Conservation (phyloP, 768 basidiomycete species). For the Hypholoma sublateritium region DNA sequence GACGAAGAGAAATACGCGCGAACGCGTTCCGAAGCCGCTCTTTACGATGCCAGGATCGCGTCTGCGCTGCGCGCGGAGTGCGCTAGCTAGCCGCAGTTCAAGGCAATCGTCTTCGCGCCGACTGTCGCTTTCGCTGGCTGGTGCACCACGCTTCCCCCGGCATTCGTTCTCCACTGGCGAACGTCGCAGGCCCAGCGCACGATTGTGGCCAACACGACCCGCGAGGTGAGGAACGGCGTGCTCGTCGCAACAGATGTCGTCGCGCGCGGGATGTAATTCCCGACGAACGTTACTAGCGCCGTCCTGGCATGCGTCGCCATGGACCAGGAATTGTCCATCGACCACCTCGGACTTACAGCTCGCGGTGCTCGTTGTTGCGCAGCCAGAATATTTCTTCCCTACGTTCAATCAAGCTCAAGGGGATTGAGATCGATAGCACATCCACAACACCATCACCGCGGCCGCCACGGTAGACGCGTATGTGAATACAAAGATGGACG, state of each 20-base stretch:
- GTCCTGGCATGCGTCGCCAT: slow-evolving; percentile 66
- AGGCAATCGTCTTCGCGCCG: slow-evolving; percentile 65
- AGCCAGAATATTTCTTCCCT: slow-evolving; percentile 47
- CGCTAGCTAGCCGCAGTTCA: slow-evolving; percentile 26
- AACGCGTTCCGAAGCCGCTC: slow-evolving; percentile 36
- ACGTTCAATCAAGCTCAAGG: slow-evolving; percentile 36
- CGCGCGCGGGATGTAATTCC: slow-evolving; percentile 67
- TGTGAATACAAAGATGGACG: slow-evolving; percentile 50
- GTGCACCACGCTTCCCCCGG: slow-evolving; percentile 33
- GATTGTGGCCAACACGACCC: slow-evolving; percentile 16
- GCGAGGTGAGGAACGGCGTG: slow-evolving; percentile 27
- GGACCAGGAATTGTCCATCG: slow-evolving; percentile 74
- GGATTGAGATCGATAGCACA: slow-evolving; percentile 35
- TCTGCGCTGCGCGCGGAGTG: slow-evolving; percentile 2
- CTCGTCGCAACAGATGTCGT: slow-evolving; percentile 56
- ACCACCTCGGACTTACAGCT: slow-evolving; percentile 79
- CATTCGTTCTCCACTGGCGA: slow-evolving; percentile 59
- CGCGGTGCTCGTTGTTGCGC: slow-evolving; percentile 61
- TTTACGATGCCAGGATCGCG: slow-evolving; percentile 5
- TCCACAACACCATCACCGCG: too few species aligned
- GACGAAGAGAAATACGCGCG: slow-evolving; percentile 60
- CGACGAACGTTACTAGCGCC: slow-evolving; percentile 53
- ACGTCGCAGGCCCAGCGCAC: slow-evolving; percentile 49
- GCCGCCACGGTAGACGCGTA: slow-evolving; percentile 33
- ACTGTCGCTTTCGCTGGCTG: slow-evolving; percentile 59